Evolutionary conservation across 2,329 filamentous ascomycete genomes (phyloP), one percentile per base, ranked within the genome.

Genomic region (Epichloe typhina): DNA sequence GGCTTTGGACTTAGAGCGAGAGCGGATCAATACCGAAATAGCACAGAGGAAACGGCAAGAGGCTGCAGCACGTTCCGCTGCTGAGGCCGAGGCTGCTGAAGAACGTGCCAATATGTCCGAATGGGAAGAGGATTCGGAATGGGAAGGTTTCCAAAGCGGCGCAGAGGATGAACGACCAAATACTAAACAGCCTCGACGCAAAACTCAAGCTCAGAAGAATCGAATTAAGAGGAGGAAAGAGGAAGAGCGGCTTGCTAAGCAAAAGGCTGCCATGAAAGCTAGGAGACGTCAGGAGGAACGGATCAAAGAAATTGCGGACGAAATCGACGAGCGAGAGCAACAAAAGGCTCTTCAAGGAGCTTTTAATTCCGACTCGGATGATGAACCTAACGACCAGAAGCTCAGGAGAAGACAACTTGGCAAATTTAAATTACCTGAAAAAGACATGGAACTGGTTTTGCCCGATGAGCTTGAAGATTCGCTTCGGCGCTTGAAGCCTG

Each of bases 91-190:
- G 47, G 86, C 86, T 15, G 83, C 82, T 0, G 82, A 87, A 61
- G 77, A 79, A 54, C 79, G 76, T 46, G 77, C 77, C 3, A 76
- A 83, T 47, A 61, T 84, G 52, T 83, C 79, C 0, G 80, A 81
- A 64, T 91, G 80, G 73, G 88, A 94, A 53, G 86, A 91, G 59
- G 90, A 95, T 63, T 93, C 86, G 45, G 89, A 87, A 13, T 96
- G 89, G 88, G 91, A 90, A 66, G 86, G 86, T 0, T 81, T 88
- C 57, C 84, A 95, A 70, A 95, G 88, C 63, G 89, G 88, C 51
- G 79, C 77, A 9, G 84, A 88, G 58, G 84, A 87, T 35, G 61
- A 69, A 61, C 82, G 79, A 61, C 78, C 79, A 54, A 60, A 58
- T 9, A 56, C 56, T 40, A 95, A 95, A 71, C 76, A 83, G 53